Conservation (phyloP, 768 basidiomycete genomes). For the Xanthoconium purpureum region DNA sequence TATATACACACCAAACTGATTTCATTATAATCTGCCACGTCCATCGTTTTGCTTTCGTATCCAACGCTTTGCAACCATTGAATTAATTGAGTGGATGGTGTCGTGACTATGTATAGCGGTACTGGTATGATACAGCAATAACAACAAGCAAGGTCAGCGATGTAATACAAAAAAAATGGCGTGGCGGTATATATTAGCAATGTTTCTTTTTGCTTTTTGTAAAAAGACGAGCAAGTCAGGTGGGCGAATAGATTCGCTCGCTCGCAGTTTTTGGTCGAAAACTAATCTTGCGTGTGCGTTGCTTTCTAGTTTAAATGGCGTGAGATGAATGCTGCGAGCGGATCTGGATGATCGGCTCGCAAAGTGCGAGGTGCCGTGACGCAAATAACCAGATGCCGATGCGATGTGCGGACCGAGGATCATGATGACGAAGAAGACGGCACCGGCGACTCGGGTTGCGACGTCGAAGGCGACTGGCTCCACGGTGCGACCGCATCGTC, state of each 20-base stretch:
- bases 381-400: background rate
- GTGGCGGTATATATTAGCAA: background rate
- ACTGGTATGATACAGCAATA: conserved; percentile 10
- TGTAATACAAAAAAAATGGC: background rate
- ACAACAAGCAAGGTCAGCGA: background rate
- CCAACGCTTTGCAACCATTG: too few species aligned
- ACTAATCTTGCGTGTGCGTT: too few species aligned
- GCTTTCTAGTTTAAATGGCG: too few species aligned
- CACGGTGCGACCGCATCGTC: conserved; percentile 58
- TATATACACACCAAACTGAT: too few species aligned
- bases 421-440: background rate
- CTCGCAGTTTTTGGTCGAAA: too few species aligned
- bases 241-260: too few species aligned
- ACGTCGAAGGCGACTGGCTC: conserved; percentile 22
- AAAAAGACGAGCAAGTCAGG: background rate
- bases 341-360: too few species aligned
- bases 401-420: background rate
- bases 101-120: too few species aligned
- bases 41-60: too few species aligned
- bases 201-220: background rate
- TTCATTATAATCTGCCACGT: too few species aligned
- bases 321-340: too few species aligned
- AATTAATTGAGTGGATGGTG: too few species aligned
- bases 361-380: background rate
- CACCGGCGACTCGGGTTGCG: conserved; percentile 11